Evolutionary conservation across 208 protist genomes (phyloP).

Genomic region (Naegleria fowleri): DNA sequence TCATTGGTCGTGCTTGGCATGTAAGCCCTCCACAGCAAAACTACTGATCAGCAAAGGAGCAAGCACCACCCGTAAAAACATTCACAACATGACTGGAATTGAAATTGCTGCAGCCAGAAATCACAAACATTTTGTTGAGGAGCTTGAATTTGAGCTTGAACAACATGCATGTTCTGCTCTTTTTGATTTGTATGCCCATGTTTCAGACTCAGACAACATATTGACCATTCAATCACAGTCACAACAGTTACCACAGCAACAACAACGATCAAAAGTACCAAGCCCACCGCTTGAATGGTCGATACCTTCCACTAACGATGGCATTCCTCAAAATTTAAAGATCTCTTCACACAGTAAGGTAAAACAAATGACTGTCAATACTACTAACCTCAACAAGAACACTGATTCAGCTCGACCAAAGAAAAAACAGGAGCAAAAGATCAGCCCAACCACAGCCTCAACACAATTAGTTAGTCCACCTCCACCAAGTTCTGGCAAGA

Average conservation of each 20-base stretch:
- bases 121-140: background rate
- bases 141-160: background rate
- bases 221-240: background rate
- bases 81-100: background rate
- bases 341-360: background rate
- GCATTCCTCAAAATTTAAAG: background rate
- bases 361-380: background rate
- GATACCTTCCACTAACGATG: background rate
- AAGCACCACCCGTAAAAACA: background rate
- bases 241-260: no score
- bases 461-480: background rate
- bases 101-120: background rate
- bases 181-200: background rate
- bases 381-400: background rate
- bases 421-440: background rate
- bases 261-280: background rate
- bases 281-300: no score
- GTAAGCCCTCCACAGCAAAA: background rate
- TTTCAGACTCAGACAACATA: background rate
- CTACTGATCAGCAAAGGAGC: background rate
- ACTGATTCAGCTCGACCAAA: background rate
- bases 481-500: background rate
- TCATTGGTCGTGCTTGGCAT: background rate
- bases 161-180: background rate
- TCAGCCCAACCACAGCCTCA: background rate